Evolutionary conservation across 805 yeast genomes (phyloP).

Genomic region (Hanseniaspora lachancei): DNA sequence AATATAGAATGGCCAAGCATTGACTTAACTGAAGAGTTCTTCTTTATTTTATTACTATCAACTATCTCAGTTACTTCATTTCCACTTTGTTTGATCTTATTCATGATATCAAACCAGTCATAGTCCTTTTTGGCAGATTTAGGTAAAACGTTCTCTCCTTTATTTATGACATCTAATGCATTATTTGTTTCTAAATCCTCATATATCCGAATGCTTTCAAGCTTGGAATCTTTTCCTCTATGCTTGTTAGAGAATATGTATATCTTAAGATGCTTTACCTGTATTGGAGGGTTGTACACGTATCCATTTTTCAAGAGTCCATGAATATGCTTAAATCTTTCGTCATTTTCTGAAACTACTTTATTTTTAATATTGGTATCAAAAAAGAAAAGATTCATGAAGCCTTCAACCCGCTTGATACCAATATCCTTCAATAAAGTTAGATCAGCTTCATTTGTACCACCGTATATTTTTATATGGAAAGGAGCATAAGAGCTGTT

Average conservation of each 20-base stretch:
- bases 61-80: too few species aligned
- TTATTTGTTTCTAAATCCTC: conserved; percentile 18
- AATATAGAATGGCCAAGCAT: not conserved
- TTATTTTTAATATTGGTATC: conserved; percentile 10
- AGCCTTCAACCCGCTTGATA: conserved; percentile 23
- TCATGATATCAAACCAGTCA: not conserved
- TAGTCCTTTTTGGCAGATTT: not conserved
- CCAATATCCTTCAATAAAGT: conserved; percentile 21
- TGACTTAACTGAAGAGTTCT: not conserved
- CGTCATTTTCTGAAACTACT: conserved; percentile 20
- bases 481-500: conserved; percentile 91
- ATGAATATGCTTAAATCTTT: conserved; percentile 15
- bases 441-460: conserved; percentile 23
- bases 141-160: not conserved
- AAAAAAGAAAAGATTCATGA: conserved; percentile 17
- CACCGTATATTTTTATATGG: conserved; percentile 24
- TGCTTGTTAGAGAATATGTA: conserved; percentile 52
- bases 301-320: conserved; percentile 22
- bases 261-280: conserved; percentile 14
- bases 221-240: conserved; percentile 89
- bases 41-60: too few species aligned
- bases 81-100: not conserved
- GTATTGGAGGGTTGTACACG: conserved; percentile 14
- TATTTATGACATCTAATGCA: not conserved
- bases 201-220: conserved; percentile 59